A percentile compares a stretch with the other conserved stretches of the same genome.
phyloP scores from a whole-genome alignment of 2,329 filamentous ascomycete species.

The Colletotrichum salicis region DNA sequence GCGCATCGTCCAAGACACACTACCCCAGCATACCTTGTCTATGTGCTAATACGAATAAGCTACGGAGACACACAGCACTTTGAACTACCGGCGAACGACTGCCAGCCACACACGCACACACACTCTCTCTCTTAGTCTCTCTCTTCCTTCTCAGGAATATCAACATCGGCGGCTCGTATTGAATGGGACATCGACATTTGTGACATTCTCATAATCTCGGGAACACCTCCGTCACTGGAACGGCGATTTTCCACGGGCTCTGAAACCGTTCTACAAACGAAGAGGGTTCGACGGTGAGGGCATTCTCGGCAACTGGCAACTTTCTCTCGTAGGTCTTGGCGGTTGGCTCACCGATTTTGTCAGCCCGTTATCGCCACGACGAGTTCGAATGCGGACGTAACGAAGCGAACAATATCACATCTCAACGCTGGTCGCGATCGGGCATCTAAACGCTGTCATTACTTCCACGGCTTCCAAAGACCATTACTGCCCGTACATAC shows the following conservation, averaged over 20 bases:
- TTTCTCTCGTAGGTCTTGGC: neutral
- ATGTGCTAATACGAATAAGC: neutral
- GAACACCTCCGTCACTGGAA: neutral
- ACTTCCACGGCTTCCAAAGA: neutral
- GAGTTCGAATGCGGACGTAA: neutral
- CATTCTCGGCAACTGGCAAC: neutral
- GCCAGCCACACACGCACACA: neutral
- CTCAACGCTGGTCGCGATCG: neutral
- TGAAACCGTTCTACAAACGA: slow-evolving; percentile 13
- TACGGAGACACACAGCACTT: neutral
- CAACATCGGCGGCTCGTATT: neutral
- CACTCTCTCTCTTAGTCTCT: neutral
- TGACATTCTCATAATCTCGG: too few relatives aligned
- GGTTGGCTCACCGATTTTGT: neutral
- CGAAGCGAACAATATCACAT: neutral
- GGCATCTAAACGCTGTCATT: neutral
- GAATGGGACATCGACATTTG: neutral
- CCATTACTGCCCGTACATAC: neutral
- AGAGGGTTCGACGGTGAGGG: neutral
- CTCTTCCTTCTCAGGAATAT: neutral
- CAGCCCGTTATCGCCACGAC: neutral
- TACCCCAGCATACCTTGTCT: neutral
- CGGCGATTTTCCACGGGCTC: slow-evolving; percentile 14
- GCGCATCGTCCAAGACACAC: neutral
- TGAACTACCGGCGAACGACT: neutral